Conservation (phyloP, 2,329 filamentous ascomycete species). For the Ascochyta rabiei region DNA sequence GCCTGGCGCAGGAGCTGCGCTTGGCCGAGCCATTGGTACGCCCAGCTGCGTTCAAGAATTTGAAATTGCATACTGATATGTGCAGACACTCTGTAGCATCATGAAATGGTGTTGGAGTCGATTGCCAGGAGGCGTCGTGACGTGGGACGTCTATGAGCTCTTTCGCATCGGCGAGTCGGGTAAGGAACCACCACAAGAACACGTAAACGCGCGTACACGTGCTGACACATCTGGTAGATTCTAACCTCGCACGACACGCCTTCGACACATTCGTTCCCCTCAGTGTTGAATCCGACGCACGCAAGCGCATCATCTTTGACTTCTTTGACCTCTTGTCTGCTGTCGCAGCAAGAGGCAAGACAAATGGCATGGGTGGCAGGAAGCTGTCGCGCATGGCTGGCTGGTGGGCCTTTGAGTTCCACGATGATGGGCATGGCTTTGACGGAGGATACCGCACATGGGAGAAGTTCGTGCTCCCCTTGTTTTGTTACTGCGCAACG, state of each 20-base stretch:
- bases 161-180: slow-evolving; percentile 94
- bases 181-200: slow-evolving; percentile 51
- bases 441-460: slow-evolving; percentile 92
- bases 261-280: slow-evolving; percentile 97
- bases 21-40: slow-evolving; percentile 92
- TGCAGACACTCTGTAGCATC: slow-evolving; percentile 86
- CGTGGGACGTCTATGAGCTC: slow-evolving; percentile 95
- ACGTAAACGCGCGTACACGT: slow-evolving; percentile 7
- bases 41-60: slow-evolving; percentile 11
- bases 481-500: not conserved
- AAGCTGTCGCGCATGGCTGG: slow-evolving; percentile 94
- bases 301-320: slow-evolving; percentile 88
- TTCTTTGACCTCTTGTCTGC: slow-evolving; percentile 94
- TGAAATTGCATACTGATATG: slow-evolving; percentile 25
- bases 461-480: slow-evolving; percentile 65
- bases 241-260: slow-evolving; percentile 86
- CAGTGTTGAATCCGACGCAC: slow-evolving; percentile 84
- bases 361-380: slow-evolving; percentile 87
- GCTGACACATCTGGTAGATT: slow-evolving; percentile 65
- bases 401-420: slow-evolving; percentile 98
- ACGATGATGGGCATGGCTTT: slow-evolving; percentile 86
- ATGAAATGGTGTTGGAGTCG: slow-evolving; percentile 99
- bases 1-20: slow-evolving; percentile 81
- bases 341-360: slow-evolving; percentile 90
- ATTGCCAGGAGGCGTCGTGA: slow-evolving; percentile 86